Percentiles rank a stretch among this genome's conserved stretches.
These are phyloP conservation scores for Jatropha podagrica DNA, from an alignment of 441 rosid genomes.

Conservation along the genomic window DNA sequence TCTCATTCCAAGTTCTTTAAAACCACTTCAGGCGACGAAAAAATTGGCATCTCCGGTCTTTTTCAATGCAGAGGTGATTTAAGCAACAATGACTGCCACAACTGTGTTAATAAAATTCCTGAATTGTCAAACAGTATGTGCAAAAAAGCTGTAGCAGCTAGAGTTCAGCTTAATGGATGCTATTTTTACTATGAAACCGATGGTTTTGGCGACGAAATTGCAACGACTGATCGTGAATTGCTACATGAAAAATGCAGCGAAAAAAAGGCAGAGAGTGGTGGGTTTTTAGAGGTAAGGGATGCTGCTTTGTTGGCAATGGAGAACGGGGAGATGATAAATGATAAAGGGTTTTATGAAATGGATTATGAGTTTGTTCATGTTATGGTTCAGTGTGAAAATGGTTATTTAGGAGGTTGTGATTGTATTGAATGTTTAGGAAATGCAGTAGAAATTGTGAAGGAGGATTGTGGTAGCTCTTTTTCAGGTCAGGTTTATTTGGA, in stretches of 20 bases:
- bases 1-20: constrained; percentile 49
- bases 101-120: constrained; percentile 48
- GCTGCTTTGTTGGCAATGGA: constrained; percentile 53
- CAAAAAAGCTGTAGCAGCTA: constrained; percentile 44
- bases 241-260: constrained; percentile 52
- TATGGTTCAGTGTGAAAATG: constrained; percentile 67
- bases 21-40: constrained; percentile 41
- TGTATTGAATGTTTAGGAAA: constrained; percentile 60
- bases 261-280: constrained; percentile 31
- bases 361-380: constrained; percentile 42
- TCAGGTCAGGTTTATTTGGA: constrained; percentile 63
- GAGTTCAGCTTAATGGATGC: constrained; percentile 75
- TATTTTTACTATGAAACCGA: constrained; percentile 52
- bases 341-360: constrained; percentile 40
- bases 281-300: constrained; percentile 45
- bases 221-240: constrained; percentile 22
- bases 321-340: constrained; percentile 33
- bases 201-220: constrained; percentile 4
- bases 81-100: constrained; percentile 41
- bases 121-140: constrained; percentile 40
- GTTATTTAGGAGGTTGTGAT: constrained; percentile 39
- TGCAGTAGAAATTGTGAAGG: constrained; percentile 44
- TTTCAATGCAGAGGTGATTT: constrained; percentile 70
- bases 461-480: constrained; percentile 49
- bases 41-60: constrained; percentile 52